phyloP scores from a whole-genome alignment of 2,329 filamentous ascomycete genomes.

The Hypoxylon sp. region DNA sequence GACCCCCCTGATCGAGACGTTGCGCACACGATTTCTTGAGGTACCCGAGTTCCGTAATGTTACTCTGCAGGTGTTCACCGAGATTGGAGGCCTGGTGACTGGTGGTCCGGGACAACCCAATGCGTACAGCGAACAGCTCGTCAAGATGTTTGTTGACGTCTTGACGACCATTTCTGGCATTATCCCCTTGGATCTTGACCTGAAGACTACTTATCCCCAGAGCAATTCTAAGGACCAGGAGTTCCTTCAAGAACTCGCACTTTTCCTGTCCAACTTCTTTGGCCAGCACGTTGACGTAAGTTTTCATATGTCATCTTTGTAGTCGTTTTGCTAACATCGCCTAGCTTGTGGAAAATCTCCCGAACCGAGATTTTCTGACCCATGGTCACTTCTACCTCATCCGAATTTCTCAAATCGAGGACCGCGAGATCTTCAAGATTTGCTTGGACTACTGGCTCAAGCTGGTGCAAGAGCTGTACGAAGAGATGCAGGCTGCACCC shows the following conservation, averaged over 20 bases:
- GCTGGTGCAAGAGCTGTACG: constrained; percentile 95
- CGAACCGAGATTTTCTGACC: constrained; percentile 92
- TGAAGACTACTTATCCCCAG: constrained; percentile 88
- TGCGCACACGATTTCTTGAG: constrained; percentile 91
- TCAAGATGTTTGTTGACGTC: constrained; percentile 98
- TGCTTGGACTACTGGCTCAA: constrained; percentile 99
- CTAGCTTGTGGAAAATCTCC: constrained; percentile 91
- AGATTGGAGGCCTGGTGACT: constrained; percentile 93
- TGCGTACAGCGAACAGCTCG: constrained; percentile 92
- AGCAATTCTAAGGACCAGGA: constrained; percentile 96
- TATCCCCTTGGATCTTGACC: constrained; percentile 87
- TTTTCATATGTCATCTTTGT: constrained; percentile 20
- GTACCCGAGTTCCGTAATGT: constrained; percentile 96
- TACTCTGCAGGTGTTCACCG: constrained; percentile 94
- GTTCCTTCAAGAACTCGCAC: constrained; percentile 94
- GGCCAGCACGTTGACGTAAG: constrained; percentile 85
- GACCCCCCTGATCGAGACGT: constrained; percentile 92
- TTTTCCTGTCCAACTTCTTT: constrained; percentile 98
- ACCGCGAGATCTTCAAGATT: constrained; percentile 99
- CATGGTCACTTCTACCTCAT: constrained; percentile 99
- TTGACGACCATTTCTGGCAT: constrained; percentile 92
- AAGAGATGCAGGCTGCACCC: constrained; percentile 97
- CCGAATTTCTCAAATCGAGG: constrained; percentile 97
- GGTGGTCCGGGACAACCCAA: constrained; percentile 71
- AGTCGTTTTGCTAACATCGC: constrained; percentile 29